Conservation (phyloP, 805 yeast species). For the Cyberlindnera lachancei region DNA sequence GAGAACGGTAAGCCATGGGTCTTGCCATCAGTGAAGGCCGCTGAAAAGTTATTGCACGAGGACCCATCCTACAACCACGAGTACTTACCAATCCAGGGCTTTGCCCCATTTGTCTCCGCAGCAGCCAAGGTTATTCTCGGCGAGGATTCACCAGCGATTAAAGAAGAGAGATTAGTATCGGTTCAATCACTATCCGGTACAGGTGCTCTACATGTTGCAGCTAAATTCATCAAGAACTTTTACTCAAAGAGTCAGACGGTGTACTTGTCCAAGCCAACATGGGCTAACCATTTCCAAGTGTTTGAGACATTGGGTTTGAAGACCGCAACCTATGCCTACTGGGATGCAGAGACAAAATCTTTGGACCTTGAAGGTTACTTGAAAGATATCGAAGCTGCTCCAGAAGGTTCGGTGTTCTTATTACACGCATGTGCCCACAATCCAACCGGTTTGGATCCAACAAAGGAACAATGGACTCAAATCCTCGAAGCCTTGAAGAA, state of each 20-base stretch:
- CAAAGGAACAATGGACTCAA: slow-evolving; percentile 68
- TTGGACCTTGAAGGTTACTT: slow-evolving; percentile 68
- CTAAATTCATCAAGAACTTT: slow-evolving; percentile 34
- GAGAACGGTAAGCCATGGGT: slow-evolving; percentile 66
- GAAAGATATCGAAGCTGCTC: slow-evolving; percentile 54
- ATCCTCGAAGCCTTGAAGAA: slow-evolving; percentile 56
- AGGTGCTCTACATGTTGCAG: slow-evolving; percentile 87
- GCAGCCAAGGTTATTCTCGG: slow-evolving; percentile 75
- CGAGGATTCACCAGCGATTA: slow-evolving; percentile 42
- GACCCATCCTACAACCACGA: slow-evolving; percentile 73
- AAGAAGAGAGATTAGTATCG: slow-evolving; percentile 44
- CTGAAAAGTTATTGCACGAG: slow-evolving; percentile 56
- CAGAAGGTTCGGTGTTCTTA: slow-evolving; percentile 69
- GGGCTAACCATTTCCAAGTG: slow-evolving; percentile 93
- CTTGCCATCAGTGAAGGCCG: slow-evolving; percentile 58
- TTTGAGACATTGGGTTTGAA: slow-evolving; percentile 64
- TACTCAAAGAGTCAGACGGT: slow-evolving; percentile 36
- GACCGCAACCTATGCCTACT: slow-evolving; percentile 74
- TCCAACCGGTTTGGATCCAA: slow-evolving; percentile 96
- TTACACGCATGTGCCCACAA: slow-evolving; percentile 97
- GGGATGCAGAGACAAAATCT: slow-evolving; percentile 65
- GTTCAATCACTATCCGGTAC: slow-evolving; percentile 82
- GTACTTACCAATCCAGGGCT: slow-evolving; percentile 79
- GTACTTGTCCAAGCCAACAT: slow-evolving; percentile 84
- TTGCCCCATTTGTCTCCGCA: slow-evolving; percentile 54